Percentiles rank a stretch among this genome's conserved stretches.
These are phyloP conservation scores for Flammula alnicola DNA, from an alignment of 1,284 basidiomycete genomes.

Conservation along the genomic window DNA sequence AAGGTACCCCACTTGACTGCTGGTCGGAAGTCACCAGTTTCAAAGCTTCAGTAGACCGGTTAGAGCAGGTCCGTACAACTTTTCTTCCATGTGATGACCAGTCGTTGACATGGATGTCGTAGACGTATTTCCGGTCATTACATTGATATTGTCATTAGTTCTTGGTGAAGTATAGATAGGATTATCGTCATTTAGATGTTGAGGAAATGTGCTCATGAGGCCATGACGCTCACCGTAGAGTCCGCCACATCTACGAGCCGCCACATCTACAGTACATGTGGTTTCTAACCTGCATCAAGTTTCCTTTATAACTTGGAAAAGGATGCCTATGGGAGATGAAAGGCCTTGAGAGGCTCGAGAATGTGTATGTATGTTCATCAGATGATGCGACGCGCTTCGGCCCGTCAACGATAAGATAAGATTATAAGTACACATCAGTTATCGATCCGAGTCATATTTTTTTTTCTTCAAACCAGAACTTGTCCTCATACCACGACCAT, in stretches of 20 bases:
- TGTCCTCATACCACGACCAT: constrained; percentile 26
- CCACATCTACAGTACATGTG: no score
- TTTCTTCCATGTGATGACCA: background rate
- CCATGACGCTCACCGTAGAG: no score
- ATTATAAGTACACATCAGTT: constrained; percentile 8
- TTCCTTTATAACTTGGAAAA: no score
- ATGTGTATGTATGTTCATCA: no score
- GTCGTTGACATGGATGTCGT: constrained; percentile 11
- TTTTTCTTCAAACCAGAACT: constrained; percentile 10
- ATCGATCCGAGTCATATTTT: constrained; percentile 25
- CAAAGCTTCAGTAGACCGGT: constrained; percentile 66
- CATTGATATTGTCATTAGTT: background rate
- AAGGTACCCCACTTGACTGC: constrained; percentile 70
- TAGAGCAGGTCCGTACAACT: constrained; percentile 55
- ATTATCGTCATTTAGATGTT: no score
- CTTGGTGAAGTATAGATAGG: no score
- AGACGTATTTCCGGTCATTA: constrained; percentile 60
- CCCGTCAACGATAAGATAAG: constrained; percentile 17
- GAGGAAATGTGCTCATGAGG: no score
- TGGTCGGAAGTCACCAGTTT: constrained; percentile 79
- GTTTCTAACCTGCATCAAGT: no score
- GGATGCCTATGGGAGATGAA: no score
- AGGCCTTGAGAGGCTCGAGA: no score
- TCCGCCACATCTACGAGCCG: no score
- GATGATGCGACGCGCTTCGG: no score